Conservation (phyloP, 176 grass and related monocot species). For the Aegilops tauschii region DNA sequence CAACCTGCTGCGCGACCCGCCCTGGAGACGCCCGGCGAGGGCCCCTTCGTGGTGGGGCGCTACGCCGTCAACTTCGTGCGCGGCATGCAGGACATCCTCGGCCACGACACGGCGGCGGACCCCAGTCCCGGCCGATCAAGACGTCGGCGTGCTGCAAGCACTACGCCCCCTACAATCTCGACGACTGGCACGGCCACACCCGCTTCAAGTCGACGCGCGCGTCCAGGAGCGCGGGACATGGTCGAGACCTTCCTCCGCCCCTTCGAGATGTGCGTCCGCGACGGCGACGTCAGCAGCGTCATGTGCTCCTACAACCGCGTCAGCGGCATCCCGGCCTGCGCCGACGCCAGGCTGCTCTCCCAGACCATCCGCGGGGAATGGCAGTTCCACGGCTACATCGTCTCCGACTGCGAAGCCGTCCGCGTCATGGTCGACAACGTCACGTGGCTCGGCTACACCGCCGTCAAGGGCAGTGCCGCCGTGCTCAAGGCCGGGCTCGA, state of each 20-base stretch:
- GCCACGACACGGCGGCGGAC: not conserved
- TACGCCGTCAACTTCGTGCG: slow-evolving; percentile 35
- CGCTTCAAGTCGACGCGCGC: slow-evolving; percentile 35
- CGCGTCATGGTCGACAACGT: slow-evolving; percentile 25
- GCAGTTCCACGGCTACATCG: slow-evolving; percentile 49
- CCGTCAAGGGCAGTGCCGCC: not conserved
- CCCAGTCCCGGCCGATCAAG: slow-evolving; percentile 22
- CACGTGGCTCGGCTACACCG: slow-evolving; percentile 30
- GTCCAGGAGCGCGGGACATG: slow-evolving; percentile 38
- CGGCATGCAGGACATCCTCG: slow-evolving; percentile 28
- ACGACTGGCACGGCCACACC: slow-evolving; percentile 21
- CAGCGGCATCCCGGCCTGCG: too few species aligned
- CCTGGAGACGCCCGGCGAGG: slow-evolving; percentile 44
- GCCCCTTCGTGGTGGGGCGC: slow-evolving; percentile 26
- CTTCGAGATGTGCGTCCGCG: too few species aligned
- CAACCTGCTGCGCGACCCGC: slow-evolving; percentile 38
- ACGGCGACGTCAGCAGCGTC: too few species aligned
- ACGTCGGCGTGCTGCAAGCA: slow-evolving; percentile 53
- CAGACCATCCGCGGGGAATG: too few species aligned
- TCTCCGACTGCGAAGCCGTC: slow-evolving; percentile 59
- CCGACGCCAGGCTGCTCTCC: too few species aligned
- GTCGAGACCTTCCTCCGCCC: slow-evolving; percentile 32
- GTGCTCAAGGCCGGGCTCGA: too few species aligned
- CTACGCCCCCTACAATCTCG: slow-evolving; percentile 44
- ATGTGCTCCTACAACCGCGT: too few species aligned